Conservation (phyloP, 441 rosid genomes). For the Croton laevigatus region DNA sequence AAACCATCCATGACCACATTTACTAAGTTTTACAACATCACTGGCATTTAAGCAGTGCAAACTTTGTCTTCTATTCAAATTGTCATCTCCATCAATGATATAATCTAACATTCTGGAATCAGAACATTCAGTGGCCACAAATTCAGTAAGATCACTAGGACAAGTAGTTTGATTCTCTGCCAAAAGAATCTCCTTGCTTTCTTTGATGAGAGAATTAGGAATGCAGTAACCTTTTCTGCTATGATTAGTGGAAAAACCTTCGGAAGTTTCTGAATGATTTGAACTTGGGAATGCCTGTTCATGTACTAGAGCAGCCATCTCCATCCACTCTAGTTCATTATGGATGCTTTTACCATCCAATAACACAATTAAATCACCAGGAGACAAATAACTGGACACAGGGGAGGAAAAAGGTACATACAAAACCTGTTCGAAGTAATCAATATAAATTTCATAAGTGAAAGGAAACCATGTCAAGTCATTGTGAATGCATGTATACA, state of each 20-base stretch:
- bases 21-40: slow-evolving; percentile 61
- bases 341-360: slow-evolving; percentile 58
- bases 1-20: slow-evolving; percentile 61
- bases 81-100: slow-evolving; percentile 23
- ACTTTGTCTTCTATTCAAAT: slow-evolving; percentile 22
- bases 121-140: slow-evolving; percentile 42
- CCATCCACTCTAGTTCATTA: slow-evolving; percentile 60
- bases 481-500: background rate
- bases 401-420: slow-evolving; percentile 63
- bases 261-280: slow-evolving; percentile 33
- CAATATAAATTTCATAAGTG: slow-evolving; percentile 9
- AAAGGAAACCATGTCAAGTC: background rate
- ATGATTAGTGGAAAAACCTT: slow-evolving; percentile 28
- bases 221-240: slow-evolving; percentile 70
- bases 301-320: slow-evolving; percentile 40
- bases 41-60: slow-evolving; percentile 59
- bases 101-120: slow-evolving; percentile 18
- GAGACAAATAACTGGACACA: slow-evolving; percentile 66
- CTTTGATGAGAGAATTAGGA: slow-evolving; percentile 49
- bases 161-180: slow-evolving; percentile 45
- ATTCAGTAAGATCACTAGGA: slow-evolving; percentile 53
- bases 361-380: slow-evolving; percentile 67
- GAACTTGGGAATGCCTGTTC: slow-evolving; percentile 36
- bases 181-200: slow-evolving; percentile 34
- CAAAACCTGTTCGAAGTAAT: slow-evolving; percentile 48